phyloP scores from a whole-genome alignment of 208 protist species.

The Trypanosoma theileri region DNA sequence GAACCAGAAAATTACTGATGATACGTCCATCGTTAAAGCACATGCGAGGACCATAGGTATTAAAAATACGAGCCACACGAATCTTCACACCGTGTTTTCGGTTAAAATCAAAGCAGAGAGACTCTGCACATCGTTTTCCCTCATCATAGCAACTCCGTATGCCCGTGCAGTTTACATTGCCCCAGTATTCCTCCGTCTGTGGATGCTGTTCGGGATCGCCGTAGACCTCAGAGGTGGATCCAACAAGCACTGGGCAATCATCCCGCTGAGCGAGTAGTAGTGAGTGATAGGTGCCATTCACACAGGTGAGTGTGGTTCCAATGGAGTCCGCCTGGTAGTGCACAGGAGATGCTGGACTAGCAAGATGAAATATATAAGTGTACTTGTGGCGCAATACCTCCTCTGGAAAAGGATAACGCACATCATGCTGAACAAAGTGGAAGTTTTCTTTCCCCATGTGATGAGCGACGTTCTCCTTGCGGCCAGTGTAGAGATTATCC shows the following conservation, averaged over 20 bases:
- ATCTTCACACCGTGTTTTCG: slow-evolving; percentile 65
- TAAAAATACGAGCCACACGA: slow-evolving; percentile 95
- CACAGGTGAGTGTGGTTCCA: slow-evolving; percentile 92
- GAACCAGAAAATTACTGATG: slow-evolving; percentile 95
- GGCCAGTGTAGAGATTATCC: slow-evolving; percentile 93
- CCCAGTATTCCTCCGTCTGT: slow-evolving; percentile 90
- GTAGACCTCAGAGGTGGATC: slow-evolving; percentile 95
- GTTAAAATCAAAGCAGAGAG: slow-evolving; percentile 90
- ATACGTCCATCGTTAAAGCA: slow-evolving; percentile 94
- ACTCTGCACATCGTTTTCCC: slow-evolving; percentile 94
- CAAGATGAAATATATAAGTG: slow-evolving; percentile 94
- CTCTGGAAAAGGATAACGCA: slow-evolving; percentile 41
- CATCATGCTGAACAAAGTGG: slow-evolving; percentile 86
- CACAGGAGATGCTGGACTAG: slow-evolving; percentile 91
- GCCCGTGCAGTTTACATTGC: slow-evolving; percentile 90
- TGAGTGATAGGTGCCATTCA: slow-evolving; percentile 93
- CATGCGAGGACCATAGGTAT: slow-evolving; percentile 97
- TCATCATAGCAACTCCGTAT: slow-evolving; percentile 95
- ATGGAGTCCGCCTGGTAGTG: slow-evolving; percentile 93
- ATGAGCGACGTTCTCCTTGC: slow-evolving; percentile 57
- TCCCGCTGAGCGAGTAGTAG: slow-evolving; percentile 84
- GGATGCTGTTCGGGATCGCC: slow-evolving; percentile 90
- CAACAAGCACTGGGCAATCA: slow-evolving; percentile 76
- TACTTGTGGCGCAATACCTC: slow-evolving; percentile 46
- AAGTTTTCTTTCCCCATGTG: slow-evolving; percentile 73